These are phyloP conservation scores for Fonsecaea erecta DNA, from an alignment of 2,329 filamentous ascomycete species.

Conservation along the genomic window DNA sequence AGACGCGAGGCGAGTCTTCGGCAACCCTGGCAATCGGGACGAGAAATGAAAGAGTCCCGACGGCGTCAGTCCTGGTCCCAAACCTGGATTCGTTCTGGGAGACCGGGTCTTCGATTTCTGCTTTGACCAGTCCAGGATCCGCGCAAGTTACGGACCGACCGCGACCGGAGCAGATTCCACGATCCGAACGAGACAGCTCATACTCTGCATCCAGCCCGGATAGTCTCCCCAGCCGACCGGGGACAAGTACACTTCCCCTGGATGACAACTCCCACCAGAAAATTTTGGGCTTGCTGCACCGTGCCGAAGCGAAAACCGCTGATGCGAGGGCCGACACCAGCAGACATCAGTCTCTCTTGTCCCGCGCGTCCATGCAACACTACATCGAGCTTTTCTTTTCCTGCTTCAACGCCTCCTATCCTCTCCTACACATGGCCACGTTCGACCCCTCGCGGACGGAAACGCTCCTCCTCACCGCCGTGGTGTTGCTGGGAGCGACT, in stretches of 20 bases:
- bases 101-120: not conserved
- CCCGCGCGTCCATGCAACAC: slow-evolving; percentile 56
- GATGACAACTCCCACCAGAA: slow-evolving; percentile 44
- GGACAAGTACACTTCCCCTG: slow-evolving; percentile 36
- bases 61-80: not conserved
- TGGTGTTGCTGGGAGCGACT: slow-evolving; percentile 64
- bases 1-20: not conserved
- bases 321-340: slow-evolving; percentile 52
- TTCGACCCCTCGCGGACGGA: slow-evolving; percentile 59
- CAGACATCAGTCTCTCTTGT: slow-evolving; percentile 58
- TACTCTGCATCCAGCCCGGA: not conserved
- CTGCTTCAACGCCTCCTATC: slow-evolving; percentile 65
- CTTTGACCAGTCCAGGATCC: not conserved
- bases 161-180: not conserved
- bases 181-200: not conserved
- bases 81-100: not conserved
- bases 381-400: slow-evolving; percentile 66
- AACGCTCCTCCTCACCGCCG: slow-evolving; percentile 58
- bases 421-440: slow-evolving; percentile 62
- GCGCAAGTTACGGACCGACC: not conserved
- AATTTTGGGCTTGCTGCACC: slow-evolving; percentile 57
- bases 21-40: not conserved
- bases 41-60: not conserved
- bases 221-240: slow-evolving; percentile 8
- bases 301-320: slow-evolving; percentile 54